Evolutionary conservation across 2,329 filamentous ascomycete species (phyloP).

Genomic region (Geosmithia flava): DNA sequence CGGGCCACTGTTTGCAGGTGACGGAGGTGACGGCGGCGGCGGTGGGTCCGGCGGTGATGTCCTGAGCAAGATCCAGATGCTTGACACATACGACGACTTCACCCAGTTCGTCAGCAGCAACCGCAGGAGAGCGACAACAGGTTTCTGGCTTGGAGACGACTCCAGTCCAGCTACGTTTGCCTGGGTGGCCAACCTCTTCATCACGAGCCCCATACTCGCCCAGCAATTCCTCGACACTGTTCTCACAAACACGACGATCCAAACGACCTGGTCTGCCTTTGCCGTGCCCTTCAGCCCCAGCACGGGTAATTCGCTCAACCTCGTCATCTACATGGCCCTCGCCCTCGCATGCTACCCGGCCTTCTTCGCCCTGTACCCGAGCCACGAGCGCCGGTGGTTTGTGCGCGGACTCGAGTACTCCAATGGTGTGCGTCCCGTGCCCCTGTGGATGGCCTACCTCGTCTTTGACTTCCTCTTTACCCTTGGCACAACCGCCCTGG

Average conservation of each 20-base stretch:
- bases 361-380: slow-evolving; percentile 82
- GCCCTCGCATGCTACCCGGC: slow-evolving; percentile 69
- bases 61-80: slow-evolving; percentile 29
- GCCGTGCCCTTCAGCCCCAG: slow-evolving; percentile 59
- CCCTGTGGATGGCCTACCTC: slow-evolving; percentile 76
- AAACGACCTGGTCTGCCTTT: slow-evolving; percentile 62
- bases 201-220: slow-evolving; percentile 45
- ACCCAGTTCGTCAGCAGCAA: slow-evolving; percentile 48
- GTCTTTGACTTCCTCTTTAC: slow-evolving; percentile 71
- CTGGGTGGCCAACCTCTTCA: slow-evolving; percentile 52
- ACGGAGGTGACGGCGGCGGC: slow-evolving; percentile 7
- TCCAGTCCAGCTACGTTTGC: slow-evolving; percentile 51
- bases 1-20: slow-evolving; percentile 22
- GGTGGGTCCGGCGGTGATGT: slow-evolving; percentile 2
- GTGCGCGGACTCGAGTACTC: slow-evolving; percentile 83
- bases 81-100: slow-evolving; percentile 57
- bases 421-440: slow-evolving; percentile 72
- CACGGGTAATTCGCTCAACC: slow-evolving; percentile 62
- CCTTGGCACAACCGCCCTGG: slow-evolving; percentile 49
- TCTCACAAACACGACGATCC: slow-evolving; percentile 55
- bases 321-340: slow-evolving; percentile 72
- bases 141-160: slow-evolving; percentile 60
- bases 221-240: slow-evolving; percentile 57
- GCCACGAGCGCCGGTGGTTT: slow-evolving; percentile 65
- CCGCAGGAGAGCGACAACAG: slow-evolving; percentile 59